Evolutionary conservation across 352 stramenopile genomes (phyloP), one percentile per base, ranked within the genome.

Genomic region (Phytopythium ostracodes): DNA sequence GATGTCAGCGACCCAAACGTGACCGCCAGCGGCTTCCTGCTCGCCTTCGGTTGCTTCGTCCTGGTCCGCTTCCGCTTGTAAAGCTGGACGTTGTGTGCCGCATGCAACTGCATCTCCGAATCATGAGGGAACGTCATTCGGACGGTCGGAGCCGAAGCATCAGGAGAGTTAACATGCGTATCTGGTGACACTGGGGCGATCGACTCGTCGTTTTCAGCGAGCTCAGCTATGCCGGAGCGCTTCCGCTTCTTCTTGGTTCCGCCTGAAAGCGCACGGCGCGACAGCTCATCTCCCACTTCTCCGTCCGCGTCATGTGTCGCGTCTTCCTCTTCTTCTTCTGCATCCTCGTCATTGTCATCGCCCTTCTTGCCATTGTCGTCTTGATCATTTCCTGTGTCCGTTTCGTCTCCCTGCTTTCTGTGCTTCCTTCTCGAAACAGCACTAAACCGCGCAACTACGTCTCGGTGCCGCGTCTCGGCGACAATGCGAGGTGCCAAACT

Each of bases 81-180:
- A 12, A 72, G 67, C 25, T 76, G 71, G 38, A 93, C 72, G 0
- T 87, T 64, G 22, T 64, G 59, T 43, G 84, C 76, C 18, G 73
- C 64, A 20, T 76, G 76, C 29, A 85, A 58, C 14, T 70, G 46
- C n/a, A 66, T 11, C 5, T 78, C 53, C 5, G 67, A 49, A 17
- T 89, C 81, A 18, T 78, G 72, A 0, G 81, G 81, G 49, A 91
- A 86, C 24, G 79, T 88, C 71, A 89, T 84, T 5, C 61, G 65
- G 15, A 88, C 66, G 29, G 87, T 77, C 0, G 77, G 70, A 4
- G 72, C 72, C 2, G 51, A 59, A 22, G 72, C 73, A 31, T 87
- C 65, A 0, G 81, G 81, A 5, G 72, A 79, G 71, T 93, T 93
- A 22, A 90, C 70, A 61, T 90, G 81, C 0, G 78, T 84, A 60